Percentiles rank a stretch among this genome's conserved stretches.
Evolutionary conservation across 2,329 filamentous ascomycete genomes (phyloP).

Genomic region (Fusarium multiceps): DNA sequence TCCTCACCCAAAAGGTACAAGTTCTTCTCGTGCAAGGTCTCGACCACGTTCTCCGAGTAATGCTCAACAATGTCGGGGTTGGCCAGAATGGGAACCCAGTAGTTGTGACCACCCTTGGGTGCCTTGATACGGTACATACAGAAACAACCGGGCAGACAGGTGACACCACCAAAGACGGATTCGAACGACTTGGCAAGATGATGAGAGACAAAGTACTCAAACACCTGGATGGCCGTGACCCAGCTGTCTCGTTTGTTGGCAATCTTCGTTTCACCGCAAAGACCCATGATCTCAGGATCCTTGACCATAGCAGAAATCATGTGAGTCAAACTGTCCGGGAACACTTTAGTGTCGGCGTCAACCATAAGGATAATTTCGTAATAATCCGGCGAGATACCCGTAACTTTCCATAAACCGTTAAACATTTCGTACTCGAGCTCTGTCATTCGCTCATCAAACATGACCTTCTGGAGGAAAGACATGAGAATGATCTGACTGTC

Average conservation of each 20-base stretch:
- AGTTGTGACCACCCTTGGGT: slow-evolving; percentile 97
- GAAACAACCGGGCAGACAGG: slow-evolving; percentile 97
- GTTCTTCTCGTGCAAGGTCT: slow-evolving; percentile 98
- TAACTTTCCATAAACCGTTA: slow-evolving; percentile 98
- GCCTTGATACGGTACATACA: slow-evolving; percentile 99
- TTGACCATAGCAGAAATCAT: slow-evolving; percentile 99
- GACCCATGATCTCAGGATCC: slow-evolving; percentile 98
- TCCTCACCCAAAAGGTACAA: slow-evolving; percentile 91
- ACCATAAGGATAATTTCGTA: slow-evolving; percentile 99
- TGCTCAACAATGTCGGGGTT: slow-evolving; percentile 99
- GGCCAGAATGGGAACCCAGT: slow-evolving; percentile 98
- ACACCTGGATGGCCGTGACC: slow-evolving; percentile 98
- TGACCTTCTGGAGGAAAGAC: slow-evolving; percentile 99
- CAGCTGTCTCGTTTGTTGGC: slow-evolving; percentile 95
- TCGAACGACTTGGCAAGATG: slow-evolving; percentile 98
- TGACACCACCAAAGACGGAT: slow-evolving; percentile 98
- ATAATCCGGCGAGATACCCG: slow-evolving; percentile 96
- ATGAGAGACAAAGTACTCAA: slow-evolving; percentile 99
- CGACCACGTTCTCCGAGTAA: slow-evolving; percentile 98
- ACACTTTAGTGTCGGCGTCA: slow-evolving; percentile 98
- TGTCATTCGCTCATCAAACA: slow-evolving; percentile 99
- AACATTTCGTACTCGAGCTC: slow-evolving; percentile 99
- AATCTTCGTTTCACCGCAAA: slow-evolving; percentile 99
- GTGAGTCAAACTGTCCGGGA: slow-evolving; percentile 97
- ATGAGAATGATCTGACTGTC: slow-evolving; percentile 99